These are phyloP conservation scores for Delonix regia DNA, from an alignment of 306 rosid species.

Conservation along the genomic window DNA sequence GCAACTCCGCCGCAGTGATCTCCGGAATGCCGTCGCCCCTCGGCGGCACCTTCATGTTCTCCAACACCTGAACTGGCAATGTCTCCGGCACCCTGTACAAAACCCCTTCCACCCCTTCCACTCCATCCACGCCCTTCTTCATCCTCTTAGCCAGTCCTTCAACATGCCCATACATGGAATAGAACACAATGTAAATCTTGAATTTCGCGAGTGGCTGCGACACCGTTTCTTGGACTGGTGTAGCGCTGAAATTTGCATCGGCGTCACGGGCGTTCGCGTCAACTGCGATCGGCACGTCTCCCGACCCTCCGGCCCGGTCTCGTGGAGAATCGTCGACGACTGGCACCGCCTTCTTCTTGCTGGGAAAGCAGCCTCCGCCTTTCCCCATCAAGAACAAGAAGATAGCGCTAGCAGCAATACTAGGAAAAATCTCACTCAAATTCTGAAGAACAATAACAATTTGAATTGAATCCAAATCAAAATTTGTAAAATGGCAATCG, in stretches of 20 bases:
- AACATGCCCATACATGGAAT: conserved; percentile 96
- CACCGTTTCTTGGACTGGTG: conserved; percentile 19
- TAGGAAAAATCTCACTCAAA: background rate
- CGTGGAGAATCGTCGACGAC: conserved; percentile 9
- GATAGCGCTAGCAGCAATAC: background rate
- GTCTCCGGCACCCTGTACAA: conserved; percentile 87
- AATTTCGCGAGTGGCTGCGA: conserved; percentile 35
- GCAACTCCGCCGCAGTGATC: conserved; percentile 64
- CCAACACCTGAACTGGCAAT: conserved; percentile 59
- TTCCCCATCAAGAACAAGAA: conserved; percentile 67
- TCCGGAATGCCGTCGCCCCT: conserved; percentile 68
- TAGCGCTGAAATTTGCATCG: background rate
- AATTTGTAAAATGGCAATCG: background rate
- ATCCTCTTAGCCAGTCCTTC: conserved; percentile 77
- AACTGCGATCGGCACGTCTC: conserved; percentile 37
- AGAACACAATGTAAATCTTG: conserved; percentile 79
- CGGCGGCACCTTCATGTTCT: conserved; percentile 72
- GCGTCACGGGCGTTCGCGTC: conserved; percentile 23
- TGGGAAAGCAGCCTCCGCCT: conserved; percentile 92
- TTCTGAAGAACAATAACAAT: background rate
- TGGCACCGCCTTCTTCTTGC: conserved; percentile 64
- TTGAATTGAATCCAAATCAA: background rate
- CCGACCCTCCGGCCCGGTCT: background rate
- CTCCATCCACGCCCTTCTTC: conserved; percentile 84
- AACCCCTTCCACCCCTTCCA: conserved; percentile 75